phyloP scores from a whole-genome alignment of 2,329 filamentous ascomycete species.

The Lecanoromycetidae sp. region DNA sequence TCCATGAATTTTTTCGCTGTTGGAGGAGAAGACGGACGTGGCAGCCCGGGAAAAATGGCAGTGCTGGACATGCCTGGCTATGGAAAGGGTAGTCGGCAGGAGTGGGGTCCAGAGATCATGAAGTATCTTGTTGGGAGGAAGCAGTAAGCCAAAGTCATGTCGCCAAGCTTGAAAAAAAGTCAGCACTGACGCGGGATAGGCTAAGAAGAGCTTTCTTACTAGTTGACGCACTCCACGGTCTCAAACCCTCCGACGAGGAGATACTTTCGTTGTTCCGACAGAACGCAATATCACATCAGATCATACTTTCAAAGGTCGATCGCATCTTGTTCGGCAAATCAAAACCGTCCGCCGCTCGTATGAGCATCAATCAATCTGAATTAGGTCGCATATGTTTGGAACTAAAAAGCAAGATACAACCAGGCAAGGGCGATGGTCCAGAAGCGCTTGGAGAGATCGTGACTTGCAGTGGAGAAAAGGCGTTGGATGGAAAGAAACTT shows the following conservation, averaged over 20 bases:
- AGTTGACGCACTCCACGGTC: conserved; percentile 50
- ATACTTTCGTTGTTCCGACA: conserved; percentile 45
- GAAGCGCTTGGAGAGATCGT: conserved; percentile 46
- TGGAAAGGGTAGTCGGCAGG: conserved; percentile 46
- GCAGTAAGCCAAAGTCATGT: conserved; percentile 34
- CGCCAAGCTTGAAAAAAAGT: background rate
- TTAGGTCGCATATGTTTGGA: conserved; percentile 31
- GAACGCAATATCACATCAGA: conserved; percentile 49
- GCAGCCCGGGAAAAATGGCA: conserved; percentile 33
- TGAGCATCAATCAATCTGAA: conserved; percentile 25
- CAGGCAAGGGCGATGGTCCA: conserved; percentile 22
- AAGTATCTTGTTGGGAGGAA: conserved; percentile 53
- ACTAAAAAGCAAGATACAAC: conserved; percentile 33
- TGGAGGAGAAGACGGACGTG: conserved; percentile 15
- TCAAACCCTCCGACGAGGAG: conserved; percentile 48
- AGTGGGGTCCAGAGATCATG: conserved; percentile 56
- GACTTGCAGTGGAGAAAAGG: conserved; percentile 43
- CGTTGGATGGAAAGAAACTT: conserved; percentile 36
- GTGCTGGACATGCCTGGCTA: conserved; percentile 64
- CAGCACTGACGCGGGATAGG: conserved; percentile 22
- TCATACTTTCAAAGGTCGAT: conserved; percentile 57
- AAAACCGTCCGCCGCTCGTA: conserved; percentile 21
- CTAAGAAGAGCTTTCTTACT: conserved; percentile 52
- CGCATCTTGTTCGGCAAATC: conserved; percentile 33
- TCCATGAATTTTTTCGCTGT: conserved; percentile 24